These are phyloP conservation scores for Penicillium concentricum DNA, from an alignment of 2,329 filamentous ascomycete genomes.

Conservation along the genomic window DNA sequence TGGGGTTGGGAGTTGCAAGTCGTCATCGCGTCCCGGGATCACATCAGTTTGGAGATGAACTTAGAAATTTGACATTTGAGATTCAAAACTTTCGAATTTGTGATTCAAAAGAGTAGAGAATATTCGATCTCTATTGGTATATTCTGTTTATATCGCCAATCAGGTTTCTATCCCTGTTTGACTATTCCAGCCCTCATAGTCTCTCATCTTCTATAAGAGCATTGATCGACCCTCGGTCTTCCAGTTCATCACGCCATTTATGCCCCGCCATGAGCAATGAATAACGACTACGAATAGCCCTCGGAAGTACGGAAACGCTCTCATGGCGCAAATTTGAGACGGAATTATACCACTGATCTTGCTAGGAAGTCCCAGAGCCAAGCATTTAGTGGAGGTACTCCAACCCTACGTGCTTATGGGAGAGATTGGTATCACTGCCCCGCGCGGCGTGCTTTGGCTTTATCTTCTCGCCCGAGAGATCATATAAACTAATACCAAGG, in stretches of 20 bases:
- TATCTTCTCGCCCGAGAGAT: slow-evolving; percentile 24
- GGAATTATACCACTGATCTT: slow-evolving; percentile 5
- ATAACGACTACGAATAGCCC: slow-evolving; percentile 6
- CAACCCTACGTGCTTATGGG: slow-evolving; percentile 16
- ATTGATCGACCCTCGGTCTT: slow-evolving; percentile 6
- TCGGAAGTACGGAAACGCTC: slow-evolving; percentile 6
- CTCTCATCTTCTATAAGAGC: not conserved
- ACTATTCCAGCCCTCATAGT: not conserved
- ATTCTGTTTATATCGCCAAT: not conserved
- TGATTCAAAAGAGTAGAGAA: not conserved
- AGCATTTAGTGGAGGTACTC: slow-evolving; percentile 11
- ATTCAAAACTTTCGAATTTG: not conserved
- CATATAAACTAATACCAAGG: not conserved
- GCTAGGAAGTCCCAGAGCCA: not conserved
- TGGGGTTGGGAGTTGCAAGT: not conserved
- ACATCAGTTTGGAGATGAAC: slow-evolving; percentile 18
- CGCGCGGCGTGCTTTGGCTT: slow-evolving; percentile 12
- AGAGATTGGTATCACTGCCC: slow-evolving; percentile 18
- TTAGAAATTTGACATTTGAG: not conserved
- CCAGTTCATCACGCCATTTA: slow-evolving; percentile 31
- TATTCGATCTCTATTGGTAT: not conserved
- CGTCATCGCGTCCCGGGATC: slow-evolving; percentile 23
- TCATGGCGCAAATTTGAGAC: slow-evolving; percentile 10
- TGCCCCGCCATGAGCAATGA: slow-evolving; percentile 35
- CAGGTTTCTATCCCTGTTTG: not conserved